A percentile compares a stretch with the other conserved stretches of the same genome.
Conservation (phyloP, 257 asterid species). For the Fraxinus americana region DNA sequence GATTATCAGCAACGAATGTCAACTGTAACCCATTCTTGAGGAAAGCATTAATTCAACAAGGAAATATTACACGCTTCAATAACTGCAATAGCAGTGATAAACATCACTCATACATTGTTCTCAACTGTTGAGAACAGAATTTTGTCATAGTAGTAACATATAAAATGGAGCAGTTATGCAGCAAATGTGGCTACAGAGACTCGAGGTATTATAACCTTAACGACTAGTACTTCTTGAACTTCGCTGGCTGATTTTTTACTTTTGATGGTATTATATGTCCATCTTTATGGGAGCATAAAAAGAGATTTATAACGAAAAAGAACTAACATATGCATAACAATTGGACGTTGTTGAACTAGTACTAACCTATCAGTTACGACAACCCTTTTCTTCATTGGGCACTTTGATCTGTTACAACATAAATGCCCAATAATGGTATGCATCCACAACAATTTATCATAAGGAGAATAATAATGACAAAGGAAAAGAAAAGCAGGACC, state of each 20-base stretch:
- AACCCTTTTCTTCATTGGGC: slow-evolving; percentile 86
- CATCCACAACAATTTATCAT: slow-evolving; percentile 15
- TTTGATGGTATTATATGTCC: neutral
- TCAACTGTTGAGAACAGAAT: neutral
- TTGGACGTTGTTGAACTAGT: slow-evolving; percentile 12
- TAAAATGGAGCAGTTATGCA: neutral
- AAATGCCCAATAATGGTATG: slow-evolving; percentile 21
- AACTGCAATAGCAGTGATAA: neutral
- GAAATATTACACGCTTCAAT: neutral
- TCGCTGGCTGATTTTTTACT: neutral
- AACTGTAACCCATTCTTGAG: neutral
- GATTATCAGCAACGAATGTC: slow-evolving; percentile 14
- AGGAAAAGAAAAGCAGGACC: slow-evolving; percentile 29
- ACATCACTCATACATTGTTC: neutral
- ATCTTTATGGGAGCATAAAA: slow-evolving; percentile 3
- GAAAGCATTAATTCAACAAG: neutral
- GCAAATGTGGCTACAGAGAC: neutral
- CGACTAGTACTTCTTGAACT: neutral
- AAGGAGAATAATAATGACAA: slow-evolving; percentile 15
- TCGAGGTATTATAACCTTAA: neutral
- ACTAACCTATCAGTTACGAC: slow-evolving; percentile 94
- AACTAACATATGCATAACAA: slow-evolving; percentile 13
- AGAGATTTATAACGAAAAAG: slow-evolving; percentile 12
- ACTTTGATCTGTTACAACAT: slow-evolving; percentile 68
- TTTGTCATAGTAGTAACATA: neutral